Base-by-base conservation (phyloP, 495 filamentous ascomycete genomes). In the Talaromyces nanjingensis region DNA sequence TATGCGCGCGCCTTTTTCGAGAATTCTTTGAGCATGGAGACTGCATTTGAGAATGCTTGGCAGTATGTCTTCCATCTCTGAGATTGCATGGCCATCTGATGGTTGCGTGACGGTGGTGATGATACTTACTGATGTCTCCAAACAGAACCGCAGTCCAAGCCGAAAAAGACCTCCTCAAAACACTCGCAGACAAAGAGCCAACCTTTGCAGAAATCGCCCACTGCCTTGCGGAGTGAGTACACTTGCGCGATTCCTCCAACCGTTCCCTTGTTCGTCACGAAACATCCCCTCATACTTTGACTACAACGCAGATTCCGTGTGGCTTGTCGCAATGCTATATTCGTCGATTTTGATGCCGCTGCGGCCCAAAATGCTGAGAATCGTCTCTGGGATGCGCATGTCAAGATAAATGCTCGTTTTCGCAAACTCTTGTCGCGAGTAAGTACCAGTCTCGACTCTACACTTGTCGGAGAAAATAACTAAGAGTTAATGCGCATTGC, bases 371-470 rank as follows among this genome's bases (percentile, higher is more conserved):
- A 85, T 63, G 83, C 89, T 33, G 92, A 96, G 73, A 69, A 74
- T 45, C 79, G 78, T 59, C 83, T 98, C 25, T 98, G 93, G 93
- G 82, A 87, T 64, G 83, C 84, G 25, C 93, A 97, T 72, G 78
- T 82, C 65, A 83, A 85, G 64, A 84, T 96, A 65, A 94, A 96
- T 70, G 83, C 76, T 67, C 81, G 84, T 65, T 97, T 91, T 74
- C 84, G 89, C 67, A 90, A 87, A 70, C 76, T 78, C 65, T 74
- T 87, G 52, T 74, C 75, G 60, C 71, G 77, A 59, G 83, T 86
- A 68, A 73, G 79, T 76, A 47, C 52, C 34, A n/a, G n/a, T 12
- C 4, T 60, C 22, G 2, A 34, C 16, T 20, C 9, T 37, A 25
- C 14, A 42, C 22, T 12, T 37, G 24, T 25, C 16, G 14, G 20